phyloP scores from a whole-genome alignment of 2,329 filamentous ascomycete genomes.

The Nannizziopsis arthrosporioides region DNA sequence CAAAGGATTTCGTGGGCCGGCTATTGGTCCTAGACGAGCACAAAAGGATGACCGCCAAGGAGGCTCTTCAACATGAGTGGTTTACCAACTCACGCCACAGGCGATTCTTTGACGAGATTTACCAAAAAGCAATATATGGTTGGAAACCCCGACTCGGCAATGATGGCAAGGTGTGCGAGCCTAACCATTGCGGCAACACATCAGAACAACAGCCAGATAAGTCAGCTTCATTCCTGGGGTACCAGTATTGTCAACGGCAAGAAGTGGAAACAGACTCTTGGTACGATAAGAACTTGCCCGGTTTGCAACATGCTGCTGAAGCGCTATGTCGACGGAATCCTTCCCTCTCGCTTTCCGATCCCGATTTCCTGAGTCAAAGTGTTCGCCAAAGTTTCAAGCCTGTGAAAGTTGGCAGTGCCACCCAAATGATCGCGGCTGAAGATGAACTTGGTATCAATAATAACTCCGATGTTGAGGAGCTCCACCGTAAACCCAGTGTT shows the following conservation, averaged over 20 bases:
- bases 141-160: constrained; percentile 37
- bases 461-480: not conserved
- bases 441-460: not conserved
- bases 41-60: constrained; percentile 40
- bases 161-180: not conserved
- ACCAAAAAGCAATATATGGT: constrained; percentile 37
- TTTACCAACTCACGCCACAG: constrained; percentile 42
- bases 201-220: not conserved
- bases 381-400: no score
- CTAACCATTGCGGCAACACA: not conserved
- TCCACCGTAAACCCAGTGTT: not conserved
- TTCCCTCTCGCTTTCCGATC: no score
- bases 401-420: no score
- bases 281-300: no score
- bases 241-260: no score
- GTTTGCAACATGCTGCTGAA: no score
- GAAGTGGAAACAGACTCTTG: no score
- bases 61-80: constrained; percentile 46
- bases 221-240: no score
- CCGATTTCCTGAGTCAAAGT: no score
- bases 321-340: no score
- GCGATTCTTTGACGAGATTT: constrained; percentile 39
- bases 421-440: not conserved
- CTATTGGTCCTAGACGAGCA: constrained; percentile 42
- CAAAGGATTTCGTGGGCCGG: constrained; percentile 43